These are phyloP conservation scores for Xylariales sp. DNA, from an alignment of 2,329 filamentous ascomycete species.

Conservation along the genomic window DNA sequence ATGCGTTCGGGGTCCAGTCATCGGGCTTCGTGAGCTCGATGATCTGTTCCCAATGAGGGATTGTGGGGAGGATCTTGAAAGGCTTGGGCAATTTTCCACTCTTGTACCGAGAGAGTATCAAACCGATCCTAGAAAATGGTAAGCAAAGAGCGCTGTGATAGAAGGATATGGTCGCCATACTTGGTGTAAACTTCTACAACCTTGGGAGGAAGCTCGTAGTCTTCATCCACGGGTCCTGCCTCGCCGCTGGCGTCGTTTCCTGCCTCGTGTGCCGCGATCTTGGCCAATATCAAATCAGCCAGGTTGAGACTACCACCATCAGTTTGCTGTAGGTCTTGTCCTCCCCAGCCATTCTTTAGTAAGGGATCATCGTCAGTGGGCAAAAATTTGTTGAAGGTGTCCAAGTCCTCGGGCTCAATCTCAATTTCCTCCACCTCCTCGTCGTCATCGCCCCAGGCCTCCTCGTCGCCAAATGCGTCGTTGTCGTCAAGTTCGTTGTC, in stretches of 20 bases:
- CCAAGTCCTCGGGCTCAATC: conserved; percentile 82
- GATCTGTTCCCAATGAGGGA: conserved; percentile 89
- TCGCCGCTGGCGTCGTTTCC: conserved; percentile 46
- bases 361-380: conserved; percentile 68
- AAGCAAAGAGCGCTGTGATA: conserved; percentile 9
- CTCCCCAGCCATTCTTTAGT: conserved; percentile 60
- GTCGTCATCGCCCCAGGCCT: conserved; percentile 64
- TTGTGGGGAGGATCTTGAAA: conserved; percentile 91
- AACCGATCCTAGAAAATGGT: conserved; percentile 58
- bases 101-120: conserved; percentile 88
- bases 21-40: conserved; percentile 81
- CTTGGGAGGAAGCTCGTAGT: conserved; percentile 82
- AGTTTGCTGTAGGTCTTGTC: conserved; percentile 35
- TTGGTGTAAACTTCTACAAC: conserved; percentile 93
- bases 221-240: conserved; percentile 65
- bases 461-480: conserved; percentile 47
- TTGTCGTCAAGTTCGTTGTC: conserved; percentile 50
- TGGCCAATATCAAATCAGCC: conserved; percentile 87
- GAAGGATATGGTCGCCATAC: conserved; percentile 36
- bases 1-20: conserved; percentile 66
- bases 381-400: conserved; percentile 88
- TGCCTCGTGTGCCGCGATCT: conserved; percentile 89
- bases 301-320: conserved; percentile 66
- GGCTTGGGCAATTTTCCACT: conserved; percentile 93
- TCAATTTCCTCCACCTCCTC: conserved; percentile 77